Base-by-base conservation (phyloP, 257 asterid genomes). In the Datura wrightii region DNA sequence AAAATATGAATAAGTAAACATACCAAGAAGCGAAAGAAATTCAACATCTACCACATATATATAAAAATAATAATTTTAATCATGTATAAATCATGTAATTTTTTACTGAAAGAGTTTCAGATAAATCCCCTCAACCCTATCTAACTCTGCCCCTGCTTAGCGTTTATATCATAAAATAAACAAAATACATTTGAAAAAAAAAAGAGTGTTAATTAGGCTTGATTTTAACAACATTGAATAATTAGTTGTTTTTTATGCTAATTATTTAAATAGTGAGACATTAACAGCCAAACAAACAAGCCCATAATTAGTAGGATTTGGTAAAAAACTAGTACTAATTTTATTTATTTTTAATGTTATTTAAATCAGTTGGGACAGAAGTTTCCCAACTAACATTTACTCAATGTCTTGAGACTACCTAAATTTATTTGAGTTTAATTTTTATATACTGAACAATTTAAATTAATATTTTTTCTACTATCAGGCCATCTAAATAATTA, bases 261-360 rank as follows among this genome's bases (percentile, higher is more conserved):
- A 63, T 72, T 72, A 3, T 74, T 71, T 24, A 48, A 48, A 19
- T 48, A 74, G 13, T 46, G 10, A 71, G 80, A 46, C 58, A 63
- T 41, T 72, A 80, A 58, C 37, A 79, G 62, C 66, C 37, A 79
- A 55, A 6, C 39, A 59, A 79, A 37, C 42, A 56, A 80, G 53
- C 1, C 52, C 0, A 10, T 5, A 39, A 24, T 24, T 24, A 39
- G 31, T n/a, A 48, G 34, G 59, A 81, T 19, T 81, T 81, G 24
- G 18, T 81, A 0, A 39, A 55, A 59, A 16, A 24, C 1, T 24
- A 62, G 1, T 4, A 63, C n/a, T 19, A 60, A 60, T n/a, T 4
- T 2, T 10, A 31, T 60, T 9, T 14, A 24, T 60, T 0, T 80
- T 15, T 1, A 5, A 14, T 37, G n/a, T 6, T 36, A 37, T 48